Conservation (phyloP, 2,329 filamentous ascomycete species). For the Tympanopsis confertula region DNA sequence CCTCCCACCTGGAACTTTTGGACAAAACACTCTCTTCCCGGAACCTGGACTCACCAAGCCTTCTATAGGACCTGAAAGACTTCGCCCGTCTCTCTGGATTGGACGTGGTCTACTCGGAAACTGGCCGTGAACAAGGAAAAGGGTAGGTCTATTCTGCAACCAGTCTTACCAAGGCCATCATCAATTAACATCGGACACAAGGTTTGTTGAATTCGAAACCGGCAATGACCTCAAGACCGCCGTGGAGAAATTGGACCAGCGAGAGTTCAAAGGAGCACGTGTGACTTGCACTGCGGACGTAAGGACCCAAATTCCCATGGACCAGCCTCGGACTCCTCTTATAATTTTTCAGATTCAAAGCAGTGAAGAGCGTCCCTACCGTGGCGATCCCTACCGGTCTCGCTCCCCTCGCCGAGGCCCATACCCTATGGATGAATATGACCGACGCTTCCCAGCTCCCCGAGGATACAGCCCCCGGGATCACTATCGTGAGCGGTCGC, state of each 20-base stretch:
- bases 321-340: no score
- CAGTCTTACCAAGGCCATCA: neutral
- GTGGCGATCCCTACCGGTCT: slow-evolving; percentile 65
- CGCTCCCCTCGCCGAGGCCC: slow-evolving; percentile 58
- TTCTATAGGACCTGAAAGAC: slow-evolving; percentile 95
- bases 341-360: slow-evolving; percentile 55
- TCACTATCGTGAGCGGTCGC: slow-evolving; percentile 60
- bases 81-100: slow-evolving; percentile 94
- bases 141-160: slow-evolving; percentile 53
- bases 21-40: no score
- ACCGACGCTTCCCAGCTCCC: slow-evolving; percentile 56
- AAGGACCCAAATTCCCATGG: slow-evolving; percentile 20
- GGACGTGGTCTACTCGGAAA: slow-evolving; percentile 97
- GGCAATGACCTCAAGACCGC: slow-evolving; percentile 78
- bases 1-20: no score
- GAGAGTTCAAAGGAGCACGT: slow-evolving; percentile 81
- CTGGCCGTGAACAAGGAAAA: slow-evolving; percentile 81
- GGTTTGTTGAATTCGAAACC: slow-evolving; percentile 96
- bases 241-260: slow-evolving; percentile 85
- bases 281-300: slow-evolving; percentile 86
- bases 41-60: no score
- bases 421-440: slow-evolving; percentile 64
- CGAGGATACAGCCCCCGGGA: slow-evolving; percentile 77
- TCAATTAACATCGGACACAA: slow-evolving; percentile 20
- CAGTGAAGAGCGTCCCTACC: slow-evolving; percentile 46